phyloP scores from a whole-genome alignment of 73 alveolate species.

The Breviolum minutum region DNA sequence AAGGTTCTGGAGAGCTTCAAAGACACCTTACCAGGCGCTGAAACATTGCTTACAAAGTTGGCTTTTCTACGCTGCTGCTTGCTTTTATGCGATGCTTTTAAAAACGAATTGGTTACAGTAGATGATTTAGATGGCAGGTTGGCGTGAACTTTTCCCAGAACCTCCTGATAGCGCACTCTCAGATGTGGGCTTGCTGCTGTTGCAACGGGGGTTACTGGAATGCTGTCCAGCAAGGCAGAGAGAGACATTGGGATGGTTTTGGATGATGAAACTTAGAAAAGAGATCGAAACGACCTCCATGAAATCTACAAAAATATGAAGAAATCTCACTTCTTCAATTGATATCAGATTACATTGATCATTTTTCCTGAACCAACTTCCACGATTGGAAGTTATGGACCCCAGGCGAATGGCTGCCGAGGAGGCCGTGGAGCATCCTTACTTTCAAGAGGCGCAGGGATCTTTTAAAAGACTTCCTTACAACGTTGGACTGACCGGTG shows the following conservation, averaged over 20 bases:
- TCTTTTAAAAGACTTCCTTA: too few species aligned
- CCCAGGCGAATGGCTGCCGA: conserved; percentile 54
- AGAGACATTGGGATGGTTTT: neutral
- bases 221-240: too few species aligned
- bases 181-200: conserved; percentile 64
- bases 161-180: conserved; percentile 61
- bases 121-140: neutral
- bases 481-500: too few species aligned
- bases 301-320: neutral
- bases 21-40: conserved; percentile 10
- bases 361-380: neutral
- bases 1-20: conserved; percentile 63
- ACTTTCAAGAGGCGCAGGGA: conserved; percentile 59
- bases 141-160: conserved; percentile 38
- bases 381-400: neutral
- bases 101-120: too few species aligned
- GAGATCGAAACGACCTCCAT: neutral
- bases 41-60: neutral
- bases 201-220: neutral
- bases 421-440: conserved; percentile 70
- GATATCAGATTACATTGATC: too few species aligned
- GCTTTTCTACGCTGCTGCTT: neutral
- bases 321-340: too few species aligned
- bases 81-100: too few species aligned
- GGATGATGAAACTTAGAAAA: neutral